phyloP scores from a whole-genome alignment of 306 rosid species.

The Castanopsis chinensis region DNA sequence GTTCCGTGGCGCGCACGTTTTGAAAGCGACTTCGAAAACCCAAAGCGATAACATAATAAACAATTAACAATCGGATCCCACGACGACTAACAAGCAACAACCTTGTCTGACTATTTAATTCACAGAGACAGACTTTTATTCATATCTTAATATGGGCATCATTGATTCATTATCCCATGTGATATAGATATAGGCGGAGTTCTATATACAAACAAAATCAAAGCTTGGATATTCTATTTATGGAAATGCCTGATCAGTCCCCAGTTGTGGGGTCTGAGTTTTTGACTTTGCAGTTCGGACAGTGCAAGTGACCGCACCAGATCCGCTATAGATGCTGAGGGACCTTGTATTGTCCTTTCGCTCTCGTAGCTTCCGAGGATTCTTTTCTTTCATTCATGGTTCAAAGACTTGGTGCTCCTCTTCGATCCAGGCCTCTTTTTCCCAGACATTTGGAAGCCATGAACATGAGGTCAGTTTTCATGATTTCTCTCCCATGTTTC shows the following conservation, averaged over 20 bases:
- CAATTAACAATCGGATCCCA: neutral
- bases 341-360: neutral
- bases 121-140: neutral
- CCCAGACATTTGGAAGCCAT: slow-evolving; percentile 40
- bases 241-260: slow-evolving; percentile 2
- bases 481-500: neutral
- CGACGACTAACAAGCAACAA: neutral
- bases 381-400: slow-evolving; percentile 26
- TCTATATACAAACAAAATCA: too few species aligned
- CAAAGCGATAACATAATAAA: too few species aligned
- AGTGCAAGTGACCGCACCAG: slow-evolving; percentile 29
- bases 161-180: neutral
- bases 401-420: slow-evolving; percentile 16
- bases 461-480: slow-evolving; percentile 65
- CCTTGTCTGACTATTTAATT: neutral
- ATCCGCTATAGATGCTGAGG: slow-evolving; percentile 41
- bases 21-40: neutral
- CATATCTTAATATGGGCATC: too few species aligned
- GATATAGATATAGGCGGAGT: neutral
- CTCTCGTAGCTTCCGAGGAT: neutral
- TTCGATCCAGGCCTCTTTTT: slow-evolving; percentile 33
- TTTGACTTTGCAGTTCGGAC: neutral
- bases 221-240: slow-evolving; percentile 6
- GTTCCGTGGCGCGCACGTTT: neutral
- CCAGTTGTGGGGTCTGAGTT: neutral